Evolutionary conservation across 352 stramenopile genomes (phyloP), one percentile per base, ranked within the genome.

Genomic region (Aphanomyces invadans): DNA sequence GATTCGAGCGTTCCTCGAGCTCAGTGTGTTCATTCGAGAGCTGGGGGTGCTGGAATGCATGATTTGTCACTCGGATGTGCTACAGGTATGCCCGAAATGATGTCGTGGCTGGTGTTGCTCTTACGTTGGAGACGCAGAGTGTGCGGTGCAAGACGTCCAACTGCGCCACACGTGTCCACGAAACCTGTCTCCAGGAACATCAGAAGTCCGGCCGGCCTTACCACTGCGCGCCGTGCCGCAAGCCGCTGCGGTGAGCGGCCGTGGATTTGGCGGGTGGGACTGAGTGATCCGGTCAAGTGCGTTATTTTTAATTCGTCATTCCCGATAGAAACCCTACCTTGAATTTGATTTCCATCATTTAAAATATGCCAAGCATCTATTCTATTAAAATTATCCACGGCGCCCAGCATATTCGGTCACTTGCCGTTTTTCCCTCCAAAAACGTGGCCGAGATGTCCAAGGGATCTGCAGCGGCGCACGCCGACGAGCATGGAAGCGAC

Each of bases 21-120:
- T 93, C 17, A 78, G 86, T 21, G 69, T 78, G 26, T 89, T 93
- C 44, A 66, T 93, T 25, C 84, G 81, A 25, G 78, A 89, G 51
- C 54, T 93, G 21, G 79, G 90, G 38, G 76, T 93, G 36, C 80
- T 80, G 60, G 87, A 91, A 52, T 93, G 84, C 62, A 68, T 74
- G 48, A 90, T 93, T 62, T 93, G 84, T 59, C 73, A 78, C 68
- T 88, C 79, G 49, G 82, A 91, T 67, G 73, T 90, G 71, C 70
- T 93, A 21, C 84, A 90, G 48, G 84, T 67, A 52, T 21, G 4
- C 17, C 31, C 2, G 19, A 39, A 38, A 9, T 25, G 36, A 39
- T 9, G 4, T 66, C 36, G 15, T 17, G 11, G 15, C 10, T 29
- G 5, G 1, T 61, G 19, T 23, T 44, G 36, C 36, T 4, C 0